These are phyloP conservation scores for Magnaporthiopsis poae DNA, from an alignment of 2,329 filamentous ascomycete species.

Conservation along the genomic window DNA sequence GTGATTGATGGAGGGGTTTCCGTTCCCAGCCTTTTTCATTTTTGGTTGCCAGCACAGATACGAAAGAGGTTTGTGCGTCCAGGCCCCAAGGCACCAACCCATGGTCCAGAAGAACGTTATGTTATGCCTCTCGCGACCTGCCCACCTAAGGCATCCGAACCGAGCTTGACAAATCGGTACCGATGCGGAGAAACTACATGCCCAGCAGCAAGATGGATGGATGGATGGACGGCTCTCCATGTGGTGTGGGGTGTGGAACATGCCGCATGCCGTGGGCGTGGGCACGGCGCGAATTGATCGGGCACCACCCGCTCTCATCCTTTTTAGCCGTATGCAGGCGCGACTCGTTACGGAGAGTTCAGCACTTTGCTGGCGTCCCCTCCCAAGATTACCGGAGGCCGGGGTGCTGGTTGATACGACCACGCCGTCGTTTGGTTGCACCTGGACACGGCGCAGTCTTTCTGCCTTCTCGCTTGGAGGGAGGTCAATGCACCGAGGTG, in stretches of 20 bases:
- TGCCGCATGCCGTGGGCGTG: background rate
- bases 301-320: background rate
- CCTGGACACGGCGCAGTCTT: too few relatives aligned
- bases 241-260: background rate
- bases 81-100: too few relatives aligned
- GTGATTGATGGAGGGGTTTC: background rate
- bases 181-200: background rate
- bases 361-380: background rate
- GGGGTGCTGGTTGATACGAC: background rate
- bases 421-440: background rate
- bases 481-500: too few relatives aligned
- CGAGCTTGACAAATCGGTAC: background rate
- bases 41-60: background rate
- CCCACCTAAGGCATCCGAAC: background rate
- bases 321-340: background rate
- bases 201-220: background rate
- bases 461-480: too few relatives aligned
- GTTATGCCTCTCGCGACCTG: background rate
- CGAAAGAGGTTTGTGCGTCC: background rate
- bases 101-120: background rate
- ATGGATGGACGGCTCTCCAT: background rate
- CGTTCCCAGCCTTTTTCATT: too few relatives aligned
- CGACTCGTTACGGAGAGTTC: background rate
- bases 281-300: background rate
- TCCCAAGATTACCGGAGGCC: background rate